Evolutionary conservation across 495 filamentous ascomycete species (phyloP).

Genomic region (Penicillium alfredii): DNA sequence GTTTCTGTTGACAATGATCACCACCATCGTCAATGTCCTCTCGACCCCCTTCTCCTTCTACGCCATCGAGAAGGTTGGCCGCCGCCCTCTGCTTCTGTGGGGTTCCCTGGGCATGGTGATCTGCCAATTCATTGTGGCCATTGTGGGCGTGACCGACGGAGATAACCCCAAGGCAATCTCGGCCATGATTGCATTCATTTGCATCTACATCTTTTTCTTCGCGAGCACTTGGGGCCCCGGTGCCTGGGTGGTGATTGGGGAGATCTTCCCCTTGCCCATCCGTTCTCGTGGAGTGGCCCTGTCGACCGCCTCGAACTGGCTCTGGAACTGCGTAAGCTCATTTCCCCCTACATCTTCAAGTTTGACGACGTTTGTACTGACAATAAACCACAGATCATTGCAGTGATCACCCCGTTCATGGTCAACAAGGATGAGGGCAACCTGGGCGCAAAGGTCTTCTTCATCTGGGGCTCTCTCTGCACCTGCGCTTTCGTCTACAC

Average conservation of each 20-base stretch:
- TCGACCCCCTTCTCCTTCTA: slow-evolving; percentile 80
- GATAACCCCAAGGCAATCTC: slow-evolving; percentile 48
- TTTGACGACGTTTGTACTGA: background rate
- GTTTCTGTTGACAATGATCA: slow-evolving; percentile 76
- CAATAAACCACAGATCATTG: slow-evolving; percentile 44
- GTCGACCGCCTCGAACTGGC: slow-evolving; percentile 82
- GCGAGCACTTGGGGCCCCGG: slow-evolving; percentile 67
- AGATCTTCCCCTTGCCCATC: slow-evolving; percentile 82
- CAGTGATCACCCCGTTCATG: slow-evolving; percentile 77
- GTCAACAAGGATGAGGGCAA: slow-evolving; percentile 59
- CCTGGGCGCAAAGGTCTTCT: slow-evolving; percentile 75
- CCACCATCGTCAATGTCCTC: slow-evolving; percentile 77
- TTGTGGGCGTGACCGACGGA: slow-evolving; percentile 59
- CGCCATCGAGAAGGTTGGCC: slow-evolving; percentile 74
- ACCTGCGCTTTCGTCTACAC: slow-evolving; percentile 59
- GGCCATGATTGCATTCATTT: slow-evolving; percentile 70
- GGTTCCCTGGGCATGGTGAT: slow-evolving; percentile 76
- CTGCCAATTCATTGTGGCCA: slow-evolving; percentile 81
- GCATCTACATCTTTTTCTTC: slow-evolving; percentile 73
- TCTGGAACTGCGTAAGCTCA: slow-evolving; percentile 68
- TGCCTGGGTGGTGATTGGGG: slow-evolving; percentile 80
- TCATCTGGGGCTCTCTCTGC: slow-evolving; percentile 76
- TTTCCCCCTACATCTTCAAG: background rate
- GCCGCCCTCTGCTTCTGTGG: slow-evolving; percentile 74
- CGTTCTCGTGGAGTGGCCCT: slow-evolving; percentile 74